Evolutionary conservation across 2,329 filamentous ascomycete species (phyloP).

Genomic region (Colletotrichum brevisporum): DNA sequence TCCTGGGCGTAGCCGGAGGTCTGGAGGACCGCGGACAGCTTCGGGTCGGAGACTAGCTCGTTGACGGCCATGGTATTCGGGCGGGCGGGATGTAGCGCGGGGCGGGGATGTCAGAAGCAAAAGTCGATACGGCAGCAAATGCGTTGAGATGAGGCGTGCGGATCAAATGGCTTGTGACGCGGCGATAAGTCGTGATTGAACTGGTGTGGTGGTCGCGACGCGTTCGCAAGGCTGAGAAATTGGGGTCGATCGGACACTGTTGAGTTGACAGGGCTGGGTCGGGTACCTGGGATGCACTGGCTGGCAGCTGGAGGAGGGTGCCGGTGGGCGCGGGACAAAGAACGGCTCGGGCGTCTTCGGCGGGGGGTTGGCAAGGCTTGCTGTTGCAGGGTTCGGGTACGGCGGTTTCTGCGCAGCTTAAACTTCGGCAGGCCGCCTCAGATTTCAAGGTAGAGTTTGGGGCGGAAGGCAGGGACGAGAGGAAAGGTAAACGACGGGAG

Average conservation of each 20-base stretch:
- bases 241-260: not conserved
- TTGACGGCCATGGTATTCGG: constrained; percentile 54
- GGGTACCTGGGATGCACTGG: too few relatives aligned
- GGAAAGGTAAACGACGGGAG: not conserved
- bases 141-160: not conserved
- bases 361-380: not conserved
- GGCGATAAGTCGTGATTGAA: constrained; percentile 2
- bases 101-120: not conserved
- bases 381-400: not conserved
- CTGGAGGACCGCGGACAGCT: constrained; percentile 77
- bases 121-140: too few relatives aligned
- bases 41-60: constrained; percentile 56
- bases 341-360: constrained; percentile 22
- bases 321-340: constrained; percentile 8
- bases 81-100: not conserved
- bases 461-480: not conserved
- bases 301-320: too few relatives aligned
- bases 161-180: constrained; percentile 1
- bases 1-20: constrained; percentile 81
- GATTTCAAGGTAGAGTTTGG: not conserved
- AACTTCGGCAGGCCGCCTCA: not conserved
- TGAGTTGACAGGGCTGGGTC: not conserved
- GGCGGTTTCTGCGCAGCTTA: not conserved
- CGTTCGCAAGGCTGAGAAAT: constrained; percentile 19
- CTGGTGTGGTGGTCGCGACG: too few relatives aligned